Percentiles rank a stretch among this genome's conserved stretches.
Evolutionary conservation across 352 stramenopile genomes (phyloP).

Genomic region (Globisporangium paroecandrum): DNA sequence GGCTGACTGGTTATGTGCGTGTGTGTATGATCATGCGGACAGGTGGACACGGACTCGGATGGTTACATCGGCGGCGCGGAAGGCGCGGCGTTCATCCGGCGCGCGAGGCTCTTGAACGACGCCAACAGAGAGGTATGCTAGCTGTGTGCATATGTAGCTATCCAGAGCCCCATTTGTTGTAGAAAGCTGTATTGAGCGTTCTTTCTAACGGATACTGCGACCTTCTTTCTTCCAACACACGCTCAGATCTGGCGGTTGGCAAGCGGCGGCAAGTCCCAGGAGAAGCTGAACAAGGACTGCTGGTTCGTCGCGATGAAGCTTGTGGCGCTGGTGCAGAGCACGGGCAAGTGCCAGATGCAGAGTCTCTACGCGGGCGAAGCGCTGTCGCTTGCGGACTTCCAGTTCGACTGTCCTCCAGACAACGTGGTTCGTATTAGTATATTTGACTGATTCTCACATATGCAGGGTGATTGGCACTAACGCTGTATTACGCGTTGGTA

Average conservation of each 20-base stretch:
- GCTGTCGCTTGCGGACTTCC: conserved; percentile 73
- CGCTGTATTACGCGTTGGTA: background rate
- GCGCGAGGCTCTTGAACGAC: conserved; percentile 75
- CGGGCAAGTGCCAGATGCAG: conserved; percentile 81
- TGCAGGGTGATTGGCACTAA: background rate
- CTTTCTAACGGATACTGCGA: background rate
- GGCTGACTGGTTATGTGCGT: background rate
- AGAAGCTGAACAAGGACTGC: conserved; percentile 85
- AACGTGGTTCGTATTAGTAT: conserved; percentile 50
- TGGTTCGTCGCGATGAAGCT: conserved; percentile 91
- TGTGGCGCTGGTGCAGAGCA: conserved; percentile 82
- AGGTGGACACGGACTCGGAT: conserved; percentile 81
- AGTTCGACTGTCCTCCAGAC: conserved; percentile 73
- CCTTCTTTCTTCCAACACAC: background rate
- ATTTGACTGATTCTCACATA: background rate
- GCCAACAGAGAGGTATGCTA: conserved; percentile 71
- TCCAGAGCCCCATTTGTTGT: background rate
- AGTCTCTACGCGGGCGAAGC: conserved; percentile 70
- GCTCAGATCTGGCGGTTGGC: conserved; percentile 80
- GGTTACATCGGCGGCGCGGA: conserved; percentile 71
- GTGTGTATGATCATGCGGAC: background rate
- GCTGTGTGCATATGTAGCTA: background rate
- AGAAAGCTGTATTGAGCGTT: background rate
- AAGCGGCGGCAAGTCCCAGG: conserved; percentile 84
- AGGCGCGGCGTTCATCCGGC: conserved; percentile 78